phyloP scores from a whole-genome alignment of 805 yeast species.

The Pichia deserticola region DNA sequence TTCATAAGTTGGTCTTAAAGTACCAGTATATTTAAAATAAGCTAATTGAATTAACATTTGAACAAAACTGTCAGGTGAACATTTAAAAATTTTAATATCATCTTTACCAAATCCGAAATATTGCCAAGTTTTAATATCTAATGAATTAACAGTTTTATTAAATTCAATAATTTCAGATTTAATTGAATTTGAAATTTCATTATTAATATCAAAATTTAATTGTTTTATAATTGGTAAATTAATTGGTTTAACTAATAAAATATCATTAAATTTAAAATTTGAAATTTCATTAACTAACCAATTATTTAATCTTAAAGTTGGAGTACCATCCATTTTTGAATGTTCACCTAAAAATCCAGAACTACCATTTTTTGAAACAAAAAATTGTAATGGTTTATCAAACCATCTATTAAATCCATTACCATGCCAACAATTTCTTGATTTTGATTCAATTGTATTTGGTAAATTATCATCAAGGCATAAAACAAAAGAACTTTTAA shows the following conservation, averaged over 20 bases:
- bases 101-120: constrained; percentile 82
- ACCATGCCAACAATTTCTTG: constrained; percentile 92
- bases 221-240: constrained; percentile 15
- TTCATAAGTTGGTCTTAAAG: constrained; percentile 85
- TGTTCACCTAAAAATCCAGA: constrained; percentile 96
- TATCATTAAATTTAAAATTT: constrained; percentile 12
- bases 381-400: constrained; percentile 86
- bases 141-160: constrained; percentile 44
- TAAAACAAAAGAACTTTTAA: constrained; percentile 71
- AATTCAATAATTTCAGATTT: constrained; percentile 50
- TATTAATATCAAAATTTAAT: constrained; percentile 53
- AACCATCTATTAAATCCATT: constrained; percentile 87
- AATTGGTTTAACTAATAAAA: neutral
- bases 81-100: constrained; percentile 73
- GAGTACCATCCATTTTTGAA: constrained; percentile 97
- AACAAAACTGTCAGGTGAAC: constrained; percentile 88
- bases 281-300: constrained; percentile 45
- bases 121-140: constrained; percentile 73
- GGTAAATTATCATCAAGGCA: constrained; percentile 73
- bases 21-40: constrained; percentile 74
- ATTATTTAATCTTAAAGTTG: constrained; percentile 83
- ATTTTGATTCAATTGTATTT: constrained; percentile 71
- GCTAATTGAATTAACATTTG: constrained; percentile 91
- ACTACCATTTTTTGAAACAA: constrained; percentile 72
- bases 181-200: constrained; percentile 44